Evolutionary conservation across 1,139 yeast species (phyloP).

Genomic region (Suhomyces chickasaworum): DNA sequence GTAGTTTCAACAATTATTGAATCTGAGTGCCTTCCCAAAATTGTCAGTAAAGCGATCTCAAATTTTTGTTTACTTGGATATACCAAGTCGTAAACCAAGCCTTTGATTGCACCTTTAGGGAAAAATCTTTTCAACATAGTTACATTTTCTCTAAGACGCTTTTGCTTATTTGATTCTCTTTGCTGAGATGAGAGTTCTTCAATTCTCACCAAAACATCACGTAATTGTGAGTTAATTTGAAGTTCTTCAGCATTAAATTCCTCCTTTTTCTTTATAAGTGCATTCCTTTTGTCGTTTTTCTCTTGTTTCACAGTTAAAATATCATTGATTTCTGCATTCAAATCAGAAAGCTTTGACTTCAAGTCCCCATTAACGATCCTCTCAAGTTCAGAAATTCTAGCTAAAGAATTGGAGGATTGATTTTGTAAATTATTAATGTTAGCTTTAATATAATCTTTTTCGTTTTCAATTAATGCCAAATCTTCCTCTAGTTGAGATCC

Average conservation of each 20-base stretch:
- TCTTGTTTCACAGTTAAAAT: conserved; percentile 37
- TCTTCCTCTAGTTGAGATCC: conserved; percentile 63
- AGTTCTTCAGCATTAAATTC: conserved; percentile 50
- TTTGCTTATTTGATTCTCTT: conserved; percentile 73
- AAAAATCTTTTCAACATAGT: conserved; percentile 65
- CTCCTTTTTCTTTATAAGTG: conserved; percentile 49
- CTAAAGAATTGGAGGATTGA: conserved; percentile 45
- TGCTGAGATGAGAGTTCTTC: conserved; percentile 76
- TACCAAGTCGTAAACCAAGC: conserved; percentile 77
- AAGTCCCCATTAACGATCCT: conserved; percentile 35
- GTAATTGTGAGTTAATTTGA: conserved; percentile 62
- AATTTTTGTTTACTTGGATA: conserved; percentile 76
- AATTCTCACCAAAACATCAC: conserved; percentile 60
- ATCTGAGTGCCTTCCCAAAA: conserved; percentile 78
- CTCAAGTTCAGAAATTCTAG: conserved; percentile 41
- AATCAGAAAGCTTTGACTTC: conserved; percentile 35
- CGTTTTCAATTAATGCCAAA: conserved; percentile 44
- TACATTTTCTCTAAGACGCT: conserved; percentile 70
- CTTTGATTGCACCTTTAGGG: conserved; percentile 72
- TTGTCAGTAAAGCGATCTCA: conserved; percentile 75
- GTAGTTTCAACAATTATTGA: conserved; percentile 81
- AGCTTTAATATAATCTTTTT: conserved; percentile 43
- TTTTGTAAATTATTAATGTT: conserved; percentile 43
- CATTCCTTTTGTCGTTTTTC: conserved; percentile 44
- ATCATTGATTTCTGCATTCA: conserved; percentile 35